Conservation (phyloP, 345 rosid genomes). For the Geranium brycei region DNA sequence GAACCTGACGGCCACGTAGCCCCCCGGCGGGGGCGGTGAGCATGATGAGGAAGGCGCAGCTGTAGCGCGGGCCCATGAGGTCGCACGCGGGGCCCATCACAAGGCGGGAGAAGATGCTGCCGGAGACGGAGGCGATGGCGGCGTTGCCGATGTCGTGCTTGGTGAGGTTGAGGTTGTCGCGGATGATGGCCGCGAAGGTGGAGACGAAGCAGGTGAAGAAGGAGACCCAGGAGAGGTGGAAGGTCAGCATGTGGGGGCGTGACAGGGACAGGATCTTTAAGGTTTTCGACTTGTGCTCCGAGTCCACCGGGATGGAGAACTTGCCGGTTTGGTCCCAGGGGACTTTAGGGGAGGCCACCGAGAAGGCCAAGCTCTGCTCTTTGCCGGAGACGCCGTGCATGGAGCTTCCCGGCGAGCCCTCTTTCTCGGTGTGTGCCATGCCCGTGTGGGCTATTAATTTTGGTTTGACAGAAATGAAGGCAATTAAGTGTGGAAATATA, state of each 20-base stretch:
- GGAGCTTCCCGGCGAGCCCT: conserved; percentile 67
- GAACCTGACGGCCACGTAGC: conserved; percentile 61
- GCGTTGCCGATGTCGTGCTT: conserved; percentile 67
- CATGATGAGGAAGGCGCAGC: conserved; percentile 77
- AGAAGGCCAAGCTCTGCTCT: conserved; percentile 53
- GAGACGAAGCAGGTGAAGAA: conserved; percentile 81
- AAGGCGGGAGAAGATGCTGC: conserved; percentile 85
- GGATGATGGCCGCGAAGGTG: conserved; percentile 77
- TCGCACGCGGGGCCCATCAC: conserved; percentile 82
- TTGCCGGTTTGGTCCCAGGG: conserved; percentile 55
- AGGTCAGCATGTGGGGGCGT: conserved; percentile 81
- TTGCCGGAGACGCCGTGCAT: conserved; percentile 70
- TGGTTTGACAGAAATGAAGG: no score
- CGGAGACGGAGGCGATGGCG: conserved; percentile 83
- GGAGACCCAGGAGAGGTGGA: conserved; percentile 86
- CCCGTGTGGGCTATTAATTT: no score
- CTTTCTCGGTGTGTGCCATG: conserved; percentile 25
- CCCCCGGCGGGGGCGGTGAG: conserved; percentile 61
- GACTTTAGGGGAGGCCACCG: conserved; percentile 41
- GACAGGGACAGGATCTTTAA: conserved; percentile 57
- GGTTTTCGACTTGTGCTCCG: conserved; percentile 75
- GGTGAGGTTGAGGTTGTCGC: conserved; percentile 63
- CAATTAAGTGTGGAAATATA: no score
- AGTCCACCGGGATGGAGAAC: conserved; percentile 58
- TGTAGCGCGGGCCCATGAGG: conserved; percentile 70